Evolutionary conservation across 371 early-diverging fungal species (phyloP), one percentile per base, ranked within the genome.

Genomic region (Mortierella sp.): DNA sequence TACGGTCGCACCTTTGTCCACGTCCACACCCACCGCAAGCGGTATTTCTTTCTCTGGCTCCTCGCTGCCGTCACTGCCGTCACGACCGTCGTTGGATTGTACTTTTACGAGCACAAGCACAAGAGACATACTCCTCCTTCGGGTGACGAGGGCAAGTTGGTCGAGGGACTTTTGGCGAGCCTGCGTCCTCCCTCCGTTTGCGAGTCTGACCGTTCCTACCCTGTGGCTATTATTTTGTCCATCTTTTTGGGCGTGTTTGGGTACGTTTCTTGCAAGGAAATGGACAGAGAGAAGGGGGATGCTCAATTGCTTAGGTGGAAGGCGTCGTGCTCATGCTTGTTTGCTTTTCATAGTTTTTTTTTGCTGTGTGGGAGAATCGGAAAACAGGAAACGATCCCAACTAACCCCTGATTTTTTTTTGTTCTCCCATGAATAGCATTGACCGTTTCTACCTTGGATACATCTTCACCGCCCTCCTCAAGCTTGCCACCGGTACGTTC

Each of bases 371-470:
- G 32, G 63, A 63, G 32, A 18, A 63, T 63, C 32, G 55, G 55
- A 55, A 55, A n/a, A 24, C 0, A 16, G 21, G 35, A 41, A 68
- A 68, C 24, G 10, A 38, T 1, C 1, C 38, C 1, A 24, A 18
- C 29, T 35, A 63, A 35, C 68, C 38, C 38, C 41, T 24, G 1
- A 24, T 21, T 0, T 21, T 24, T 41, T 48, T 73, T 55, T 72
- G n/a, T 11, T 71, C 12, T 44, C 16, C 38, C 24, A 21, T 51
- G 7, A 54, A 24, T 65, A 82, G 92, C 79, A 79, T 93, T 48
- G 93, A 93, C 86, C 92, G 93, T 75, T 93, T 93, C 90, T 93
- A 93, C 76, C 90, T 93, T 41, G 92, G 92, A 27, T 91, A 92
- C 49, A 83, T 92, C 51, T 88, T 92, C 85, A 82, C 90, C 32